Conservation (phyloP, 176 grass and related monocot genomes). For the Leersia perrieri region DNA sequence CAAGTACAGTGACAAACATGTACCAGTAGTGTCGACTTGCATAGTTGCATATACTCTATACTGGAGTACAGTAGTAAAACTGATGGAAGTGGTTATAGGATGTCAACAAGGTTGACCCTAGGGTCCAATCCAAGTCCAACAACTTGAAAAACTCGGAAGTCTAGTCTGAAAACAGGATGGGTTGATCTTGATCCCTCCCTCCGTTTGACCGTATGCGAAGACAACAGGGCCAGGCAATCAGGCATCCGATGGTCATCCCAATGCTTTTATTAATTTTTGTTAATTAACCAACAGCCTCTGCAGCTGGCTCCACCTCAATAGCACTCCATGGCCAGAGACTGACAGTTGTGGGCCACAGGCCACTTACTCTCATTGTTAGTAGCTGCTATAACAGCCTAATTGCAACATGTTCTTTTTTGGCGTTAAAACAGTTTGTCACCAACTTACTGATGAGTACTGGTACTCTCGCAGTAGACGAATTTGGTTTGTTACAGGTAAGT, state of each 20-base stretch:
- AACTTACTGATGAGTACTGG: too few species aligned
- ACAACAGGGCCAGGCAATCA: background rate
- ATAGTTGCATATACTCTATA: background rate
- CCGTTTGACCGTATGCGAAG: background rate
- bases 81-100: background rate
- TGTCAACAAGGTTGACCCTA: constrained; percentile 1
- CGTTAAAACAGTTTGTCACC: background rate
- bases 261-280: background rate
- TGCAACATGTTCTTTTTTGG: background rate
- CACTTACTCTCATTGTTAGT: background rate
- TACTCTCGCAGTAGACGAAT: background rate
- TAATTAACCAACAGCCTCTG: background rate
- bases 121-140: background rate
- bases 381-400: background rate
- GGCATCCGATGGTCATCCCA: background rate
- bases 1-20: background rate
- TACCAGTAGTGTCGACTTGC: too few species aligned
- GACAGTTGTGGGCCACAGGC: background rate
- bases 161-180: background rate
- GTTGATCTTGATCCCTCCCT: background rate
- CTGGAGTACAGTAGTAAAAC: background rate
- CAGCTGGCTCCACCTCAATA: background rate
- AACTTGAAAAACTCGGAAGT: background rate
- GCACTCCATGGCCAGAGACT: background rate
- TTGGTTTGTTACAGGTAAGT: background rate